Evolutionary conservation across 768 basidiomycete species (phyloP), one percentile per base, ranked within the genome.

Genomic region (Coprinopsis marcescibilis): DNA sequence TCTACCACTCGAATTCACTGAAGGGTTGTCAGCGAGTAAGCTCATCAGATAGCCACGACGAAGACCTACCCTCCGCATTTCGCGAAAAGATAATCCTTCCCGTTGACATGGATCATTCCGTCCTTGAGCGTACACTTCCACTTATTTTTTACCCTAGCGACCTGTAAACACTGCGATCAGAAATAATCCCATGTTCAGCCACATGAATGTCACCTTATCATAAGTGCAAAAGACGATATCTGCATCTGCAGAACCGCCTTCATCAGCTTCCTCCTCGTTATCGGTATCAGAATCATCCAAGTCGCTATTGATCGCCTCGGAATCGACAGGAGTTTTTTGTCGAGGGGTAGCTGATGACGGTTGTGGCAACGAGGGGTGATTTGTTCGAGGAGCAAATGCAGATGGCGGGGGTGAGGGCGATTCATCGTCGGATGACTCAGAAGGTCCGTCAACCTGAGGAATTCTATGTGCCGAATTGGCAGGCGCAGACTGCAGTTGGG

Each of bases 81-180:
- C 44, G 89, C 80, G 60, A 99, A 99, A 13, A 99, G 77, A 68
- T 98, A 99, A 59, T 99, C 96, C 58, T 89, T 91, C 24, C 95
- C 95, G 54, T 96, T 96, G 55, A 96, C 80, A 56, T 92, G 89
- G 52, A 97, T 89, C 84, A 98, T 91, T 2, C 96, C 96, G 54
- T 98, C 96, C 67, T 96, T 96, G 43, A 99, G 76, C 19, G 90
- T 83, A 50, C 93, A 94, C 73, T 98, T 99, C 96, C 96, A 99
- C 71, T 98, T 99, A 71, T 96, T 98, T 70, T 98, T 99, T 20
- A 98, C 95, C n/a, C 96, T 78, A 35, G 94, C 92, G 27, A 98
- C 95, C 94, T 98, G 55, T 24, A 25, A 34, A 2, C 14, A 30
- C 41, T 15, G 37, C 49, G 44, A 25, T 35, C 21, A 47, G 47